Percentiles rank a stretch among this genome's conserved stretches.
phyloP scores from a whole-genome alignment of 139 green algal species.

The Yamagishiella unicocca region DNA sequence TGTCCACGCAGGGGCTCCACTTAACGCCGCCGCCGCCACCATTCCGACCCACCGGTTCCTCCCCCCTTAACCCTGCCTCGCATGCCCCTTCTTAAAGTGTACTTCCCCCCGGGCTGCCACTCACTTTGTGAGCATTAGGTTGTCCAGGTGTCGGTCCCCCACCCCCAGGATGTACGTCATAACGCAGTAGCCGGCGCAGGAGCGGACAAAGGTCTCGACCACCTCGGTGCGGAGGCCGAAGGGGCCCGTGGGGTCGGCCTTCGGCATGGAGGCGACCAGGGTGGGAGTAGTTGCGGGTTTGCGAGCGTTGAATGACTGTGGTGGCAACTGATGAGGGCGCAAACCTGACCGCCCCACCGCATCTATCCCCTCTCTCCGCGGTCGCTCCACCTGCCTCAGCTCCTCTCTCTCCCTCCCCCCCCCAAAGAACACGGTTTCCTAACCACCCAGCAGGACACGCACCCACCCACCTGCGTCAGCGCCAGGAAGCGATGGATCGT shows the following conservation, averaged over 20 bases:
- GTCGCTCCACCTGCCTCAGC: no score
- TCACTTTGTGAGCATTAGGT: conserved; percentile 89
- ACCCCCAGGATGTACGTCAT: conserved; percentile 98
- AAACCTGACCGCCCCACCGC: no score
- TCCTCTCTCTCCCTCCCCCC: no score
- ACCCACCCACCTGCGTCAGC: conserved; percentile 38
- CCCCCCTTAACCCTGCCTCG: not conserved
- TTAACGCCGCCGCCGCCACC: no score
- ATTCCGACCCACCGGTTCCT: no score
- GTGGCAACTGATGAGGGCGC: no score
- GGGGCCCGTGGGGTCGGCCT: conserved; percentile 64
- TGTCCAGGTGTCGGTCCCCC: conserved; percentile 97
- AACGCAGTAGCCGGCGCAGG: conserved; percentile 96
- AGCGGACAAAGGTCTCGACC: conserved; percentile 92
- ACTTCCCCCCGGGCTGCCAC: not conserved
- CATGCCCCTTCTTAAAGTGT: not conserved
- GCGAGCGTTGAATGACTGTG: no score
- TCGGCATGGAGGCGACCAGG: not conserved
- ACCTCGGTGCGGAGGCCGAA: conserved; percentile 80
- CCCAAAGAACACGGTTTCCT: no score
- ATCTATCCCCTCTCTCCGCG: no score
- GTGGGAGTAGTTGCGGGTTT: no score
- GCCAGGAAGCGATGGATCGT: conserved; percentile 89
- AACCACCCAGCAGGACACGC: no score
- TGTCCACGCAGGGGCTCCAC: no score